Base-by-base conservation (phyloP, 73 alveolate species). In the Paramecium pentaurelia region DNA sequence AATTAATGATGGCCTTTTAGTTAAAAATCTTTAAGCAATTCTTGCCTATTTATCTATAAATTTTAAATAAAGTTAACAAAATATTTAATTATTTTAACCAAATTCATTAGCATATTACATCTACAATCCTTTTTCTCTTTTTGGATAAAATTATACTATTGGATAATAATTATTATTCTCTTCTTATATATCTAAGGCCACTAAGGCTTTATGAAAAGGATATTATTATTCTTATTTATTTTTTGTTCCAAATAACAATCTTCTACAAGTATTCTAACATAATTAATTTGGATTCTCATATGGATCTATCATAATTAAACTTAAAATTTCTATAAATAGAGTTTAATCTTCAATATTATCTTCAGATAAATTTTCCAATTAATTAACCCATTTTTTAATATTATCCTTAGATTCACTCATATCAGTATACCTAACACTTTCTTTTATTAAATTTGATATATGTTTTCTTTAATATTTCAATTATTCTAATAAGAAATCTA, bases 331-430 rank as follows among this genome's bases (percentile, higher is more conserved):
- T 16, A 80, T 47, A 18, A 25, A 80, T 6, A 80, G 58, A 80
- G 91, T 80, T 80, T 80, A 27, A 36, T 80, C 91, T 42, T 80
- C 91, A 49, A 80, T 80, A 80, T 80, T 80, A 1, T 80, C 71
- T 45, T 80, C 75, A 45, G 71, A 11, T 20, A 80, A 7, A 7
- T 20, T 22, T 44, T 80, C 28, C 36, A 80, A 28, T 49, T 80
- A 11, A 22, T 80, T 45, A 9, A 80, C 34, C 91, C 91, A 80
- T 80, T 45, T 80, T 80, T 40, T 49, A 2, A 80, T 45, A 36
- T 80, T 80, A 0, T 34, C 71, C 38, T 42, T 27, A 11, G 91
- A 18, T 16, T 80, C 73, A 27, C 75, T 80, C 91, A 80, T 45
- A 45, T 80, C 91, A 6, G 91, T 44, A 47, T 44, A 80, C 49